Evolutionary conservation across 192 early-diverging fungal species (phyloP).

Genomic region (Entophlyctis luteolus): DNA sequence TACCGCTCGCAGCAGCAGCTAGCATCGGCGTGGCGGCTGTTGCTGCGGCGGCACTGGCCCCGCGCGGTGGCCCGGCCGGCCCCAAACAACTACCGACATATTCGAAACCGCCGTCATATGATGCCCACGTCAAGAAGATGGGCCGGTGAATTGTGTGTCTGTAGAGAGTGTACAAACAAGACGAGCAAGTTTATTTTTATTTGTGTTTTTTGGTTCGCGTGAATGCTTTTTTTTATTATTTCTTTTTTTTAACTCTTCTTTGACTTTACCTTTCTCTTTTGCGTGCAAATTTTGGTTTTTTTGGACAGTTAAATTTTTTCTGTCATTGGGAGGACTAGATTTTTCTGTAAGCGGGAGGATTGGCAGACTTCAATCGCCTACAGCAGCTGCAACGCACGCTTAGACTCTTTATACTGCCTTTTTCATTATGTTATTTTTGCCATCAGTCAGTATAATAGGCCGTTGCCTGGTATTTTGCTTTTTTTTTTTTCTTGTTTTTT

Average conservation of each 20-base stretch:
- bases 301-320: not conserved
- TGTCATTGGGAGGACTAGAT: not conserved
- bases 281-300: not conserved
- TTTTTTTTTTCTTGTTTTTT: no score
- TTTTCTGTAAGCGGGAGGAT: no score
- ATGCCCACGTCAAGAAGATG: slow-evolving; percentile 20
- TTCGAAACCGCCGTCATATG: slow-evolving; percentile 21
- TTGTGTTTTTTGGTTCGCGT: not conserved
- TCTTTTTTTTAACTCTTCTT: not conserved
- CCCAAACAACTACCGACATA: slow-evolving; percentile 20
- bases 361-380: no score
- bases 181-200: not conserved
- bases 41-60: not conserved
- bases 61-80: not conserved
- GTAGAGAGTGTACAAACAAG: not conserved
- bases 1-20: not conserved
- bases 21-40: not conserved
- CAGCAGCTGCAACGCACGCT: no score
- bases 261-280: not conserved
- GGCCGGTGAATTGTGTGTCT: slow-evolving; percentile 7
- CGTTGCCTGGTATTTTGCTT: no score
- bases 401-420: no score
- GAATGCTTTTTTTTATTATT: not conserved
- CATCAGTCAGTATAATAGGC: no score
- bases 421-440: no score